phyloP scores from a whole-genome alignment of 768 basidiomycete genomes.

The Hydnum rufescens region DNA sequence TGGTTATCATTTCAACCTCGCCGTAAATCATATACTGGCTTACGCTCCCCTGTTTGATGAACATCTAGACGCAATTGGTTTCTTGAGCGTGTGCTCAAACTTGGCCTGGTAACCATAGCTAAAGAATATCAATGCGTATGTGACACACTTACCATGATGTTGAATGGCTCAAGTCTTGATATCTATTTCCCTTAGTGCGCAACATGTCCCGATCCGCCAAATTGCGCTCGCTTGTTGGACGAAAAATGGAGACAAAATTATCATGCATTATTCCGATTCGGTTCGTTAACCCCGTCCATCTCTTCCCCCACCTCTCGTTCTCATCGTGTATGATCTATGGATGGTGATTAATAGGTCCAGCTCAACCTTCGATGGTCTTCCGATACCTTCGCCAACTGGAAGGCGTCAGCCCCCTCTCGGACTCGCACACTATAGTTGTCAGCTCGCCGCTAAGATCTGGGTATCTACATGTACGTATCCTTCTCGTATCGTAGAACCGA shows the following conservation, averaged over 20 bases:
- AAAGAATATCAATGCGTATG: constrained; percentile 89
- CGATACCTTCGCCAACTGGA: constrained; percentile 82
- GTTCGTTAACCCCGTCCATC: too few species aligned
- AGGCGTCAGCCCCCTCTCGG: constrained; percentile 77
- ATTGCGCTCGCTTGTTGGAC: constrained; percentile 68
- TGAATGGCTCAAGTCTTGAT: neutral
- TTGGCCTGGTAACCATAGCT: constrained; percentile 67
- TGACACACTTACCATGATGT: neutral
- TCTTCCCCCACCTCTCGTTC: too few species aligned
- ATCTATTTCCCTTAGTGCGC: constrained; percentile 32
- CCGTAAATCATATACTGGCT: neutral
- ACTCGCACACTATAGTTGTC: constrained; percentile 72
- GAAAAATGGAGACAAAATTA: constrained; percentile 91
- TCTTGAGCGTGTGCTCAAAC: constrained; percentile 80
- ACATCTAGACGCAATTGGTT: constrained; percentile 83
- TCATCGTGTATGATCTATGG: neutral
- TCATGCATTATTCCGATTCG: constrained; percentile 70
- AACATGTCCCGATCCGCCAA: constrained; percentile 61
- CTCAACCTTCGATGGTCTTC: constrained; percentile 82
- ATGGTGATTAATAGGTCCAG: constrained; percentile 34
- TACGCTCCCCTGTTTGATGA: neutral
- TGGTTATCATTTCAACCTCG: neutral
- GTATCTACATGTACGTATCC: constrained; percentile 50
- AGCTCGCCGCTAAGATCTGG: constrained; percentile 76
- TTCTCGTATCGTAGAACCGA: neutral